A percentile compares a stretch with the other conserved stretches of the same genome.
Evolutionary conservation across 352 stramenopile species (phyloP).

Genomic region (Globisporangium rhizosaccharum): DNA sequence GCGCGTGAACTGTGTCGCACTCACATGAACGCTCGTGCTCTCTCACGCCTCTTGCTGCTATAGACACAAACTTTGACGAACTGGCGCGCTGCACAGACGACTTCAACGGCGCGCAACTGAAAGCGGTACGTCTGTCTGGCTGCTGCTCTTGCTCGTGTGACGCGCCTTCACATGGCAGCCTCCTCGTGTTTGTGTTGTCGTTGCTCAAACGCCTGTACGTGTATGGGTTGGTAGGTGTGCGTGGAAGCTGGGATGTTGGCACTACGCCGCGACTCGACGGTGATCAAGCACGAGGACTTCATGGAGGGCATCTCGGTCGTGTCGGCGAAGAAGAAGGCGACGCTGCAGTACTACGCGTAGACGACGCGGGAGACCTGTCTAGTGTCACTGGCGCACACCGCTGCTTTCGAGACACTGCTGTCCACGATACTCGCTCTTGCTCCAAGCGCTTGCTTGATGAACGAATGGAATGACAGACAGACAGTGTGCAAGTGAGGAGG

Average conservation of each 20-base stretch:
- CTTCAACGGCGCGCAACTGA: conserved; percentile 98
- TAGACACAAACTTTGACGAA: conserved; percentile 97
- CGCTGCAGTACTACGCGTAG: conserved; percentile 97
- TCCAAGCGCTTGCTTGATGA: no score
- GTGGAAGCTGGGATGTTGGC: conserved; percentile 98
- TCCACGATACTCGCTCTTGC: no score
- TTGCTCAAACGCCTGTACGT: background rate
- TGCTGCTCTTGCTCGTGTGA: no score
- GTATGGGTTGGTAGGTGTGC: conserved; percentile 56
- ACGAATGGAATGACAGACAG: background rate
- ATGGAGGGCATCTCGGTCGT: conserved; percentile 99
- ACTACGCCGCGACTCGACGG: conserved; percentile 90
- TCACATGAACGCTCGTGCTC: no score
- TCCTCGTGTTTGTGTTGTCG: background rate
- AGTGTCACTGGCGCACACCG: no score
- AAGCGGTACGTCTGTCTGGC: conserved; percentile 75
- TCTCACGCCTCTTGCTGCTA: background rate
- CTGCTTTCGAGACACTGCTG: no score
- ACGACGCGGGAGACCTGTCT: background rate
- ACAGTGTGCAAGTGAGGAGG: background rate
- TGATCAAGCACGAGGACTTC: conserved; percentile 99
- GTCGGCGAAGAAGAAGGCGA: conserved; percentile 97
- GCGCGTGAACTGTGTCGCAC: no score
- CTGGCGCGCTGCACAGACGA: conserved; percentile 96
- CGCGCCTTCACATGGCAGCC: no score